These are phyloP conservation scores for Paraphaeosphaeria sporulosa DNA, from an alignment of 2,329 filamentous ascomycete species.

Conservation along the genomic window DNA sequence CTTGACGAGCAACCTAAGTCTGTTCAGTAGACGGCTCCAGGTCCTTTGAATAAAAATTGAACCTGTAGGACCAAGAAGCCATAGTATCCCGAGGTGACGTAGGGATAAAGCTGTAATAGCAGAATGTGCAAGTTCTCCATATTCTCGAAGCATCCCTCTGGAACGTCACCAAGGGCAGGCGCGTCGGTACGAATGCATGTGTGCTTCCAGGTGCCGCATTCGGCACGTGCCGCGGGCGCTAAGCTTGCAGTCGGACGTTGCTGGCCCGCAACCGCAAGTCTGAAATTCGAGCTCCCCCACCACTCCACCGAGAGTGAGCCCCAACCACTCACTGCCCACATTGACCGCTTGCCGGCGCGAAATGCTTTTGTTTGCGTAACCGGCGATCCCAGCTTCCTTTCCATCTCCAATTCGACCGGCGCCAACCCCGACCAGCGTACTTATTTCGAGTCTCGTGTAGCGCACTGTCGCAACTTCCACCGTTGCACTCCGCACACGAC, in stretches of 20 bases:
- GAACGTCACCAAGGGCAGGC: no score
- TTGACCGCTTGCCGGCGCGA: background rate
- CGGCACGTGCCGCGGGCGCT: conserved; percentile 28
- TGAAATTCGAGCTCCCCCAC: conserved; percentile 45
- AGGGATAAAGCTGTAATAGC: no score
- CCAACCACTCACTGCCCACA: background rate
- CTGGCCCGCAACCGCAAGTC: conserved; percentile 23
- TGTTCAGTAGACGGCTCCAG: background rate
- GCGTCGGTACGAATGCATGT: background rate
- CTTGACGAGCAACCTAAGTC: background rate
- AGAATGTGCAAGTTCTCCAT: no score
- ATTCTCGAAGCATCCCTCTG: no score
- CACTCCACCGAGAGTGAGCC: conserved; percentile 1
- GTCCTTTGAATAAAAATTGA: background rate
- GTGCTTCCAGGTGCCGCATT: background rate
- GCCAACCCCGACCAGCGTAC: conserved; percentile 8
- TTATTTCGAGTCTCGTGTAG: background rate
- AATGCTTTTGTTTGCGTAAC: conserved; percentile 7
- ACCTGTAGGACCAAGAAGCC: no score
- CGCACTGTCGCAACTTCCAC: conserved; percentile 10
- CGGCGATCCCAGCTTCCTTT: background rate
- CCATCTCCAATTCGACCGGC: background rate
- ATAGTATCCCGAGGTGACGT: no score
- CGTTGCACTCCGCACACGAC: conserved; percentile 17
- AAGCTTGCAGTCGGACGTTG: conserved; percentile 18